Percentiles rank a stretch among this genome's conserved stretches.
These are phyloP conservation scores for Elsinoe necatrix DNA, from an alignment of 2,329 filamentous ascomycete genomes.

Conservation along the genomic window DNA sequence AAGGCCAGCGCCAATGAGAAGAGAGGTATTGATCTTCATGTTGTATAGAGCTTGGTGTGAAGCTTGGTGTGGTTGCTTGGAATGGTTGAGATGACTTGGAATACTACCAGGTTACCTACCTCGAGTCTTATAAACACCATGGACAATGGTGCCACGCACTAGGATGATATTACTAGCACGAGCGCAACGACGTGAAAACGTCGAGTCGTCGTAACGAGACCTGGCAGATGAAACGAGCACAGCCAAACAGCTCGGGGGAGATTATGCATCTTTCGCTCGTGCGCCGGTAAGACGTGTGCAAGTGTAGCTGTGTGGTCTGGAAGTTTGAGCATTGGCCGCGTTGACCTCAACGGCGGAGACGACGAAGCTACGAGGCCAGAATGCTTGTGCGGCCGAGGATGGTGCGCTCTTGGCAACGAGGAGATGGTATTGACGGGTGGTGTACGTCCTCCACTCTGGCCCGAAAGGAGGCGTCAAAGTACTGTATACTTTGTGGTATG, in stretches of 20 bases:
- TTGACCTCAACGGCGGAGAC: slow-evolving; percentile 3
- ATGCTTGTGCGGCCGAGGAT: slow-evolving; percentile 3
- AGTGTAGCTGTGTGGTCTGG: not conserved
- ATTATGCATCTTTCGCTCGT: not conserved
- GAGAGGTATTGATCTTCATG: slow-evolving; percentile 14
- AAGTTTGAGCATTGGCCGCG: not conserved
- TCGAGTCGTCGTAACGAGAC: slow-evolving; percentile 12
- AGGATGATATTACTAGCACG: slow-evolving; percentile 17
- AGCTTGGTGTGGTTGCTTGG: slow-evolving; percentile 9
- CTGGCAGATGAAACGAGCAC: slow-evolving; percentile 8
- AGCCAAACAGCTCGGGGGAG: slow-evolving; percentile 4
- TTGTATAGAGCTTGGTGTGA: not conserved
- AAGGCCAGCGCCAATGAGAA: slow-evolving; percentile 2
- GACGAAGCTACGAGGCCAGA: not conserved
- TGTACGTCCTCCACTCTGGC: not conserved
- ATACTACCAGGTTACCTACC: slow-evolving; percentile 15
- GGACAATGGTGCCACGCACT: slow-evolving; percentile 16
- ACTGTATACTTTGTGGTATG: not conserved
- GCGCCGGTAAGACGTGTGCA: not conserved
- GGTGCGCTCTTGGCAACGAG: slow-evolving; percentile 13
- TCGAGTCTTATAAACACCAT: not conserved
- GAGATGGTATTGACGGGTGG: not conserved
- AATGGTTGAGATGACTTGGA: slow-evolving; percentile 18
- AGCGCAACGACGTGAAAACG: not conserved
- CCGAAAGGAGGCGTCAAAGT: slow-evolving; percentile 2